Conservation (phyloP, 1,284 basidiomycete species). For the Ceratobasidium sp. region DNA sequence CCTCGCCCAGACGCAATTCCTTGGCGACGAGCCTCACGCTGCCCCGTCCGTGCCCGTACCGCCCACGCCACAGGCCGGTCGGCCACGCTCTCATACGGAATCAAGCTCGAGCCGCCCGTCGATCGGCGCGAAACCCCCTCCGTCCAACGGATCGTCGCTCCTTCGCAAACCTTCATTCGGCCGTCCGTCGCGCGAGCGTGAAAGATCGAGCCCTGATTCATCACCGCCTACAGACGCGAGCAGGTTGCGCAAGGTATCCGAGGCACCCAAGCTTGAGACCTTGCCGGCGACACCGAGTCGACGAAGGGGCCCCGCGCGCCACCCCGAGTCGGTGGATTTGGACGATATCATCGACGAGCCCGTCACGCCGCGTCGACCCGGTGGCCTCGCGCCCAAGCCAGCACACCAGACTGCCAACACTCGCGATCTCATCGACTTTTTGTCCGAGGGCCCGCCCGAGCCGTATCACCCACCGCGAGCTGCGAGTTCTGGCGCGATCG, state of each 20-base stretch:
- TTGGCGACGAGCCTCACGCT: slow-evolving; percentile 50
- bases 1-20: slow-evolving; percentile 53
- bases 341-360: slow-evolving; percentile 75
- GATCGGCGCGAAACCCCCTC: slow-evolving; percentile 8
- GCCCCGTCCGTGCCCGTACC: slow-evolving; percentile 14
- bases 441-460: slow-evolving; percentile 72
- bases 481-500: slow-evolving; percentile 26
- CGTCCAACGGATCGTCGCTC: slow-evolving; percentile 28
- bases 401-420: slow-evolving; percentile 57
- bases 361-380: slow-evolving; percentile 63
- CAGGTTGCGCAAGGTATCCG: slow-evolving; percentile 40
- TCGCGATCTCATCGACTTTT: slow-evolving; percentile 74
- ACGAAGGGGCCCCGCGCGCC: slow-evolving; percentile 62
- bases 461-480: slow-evolving; percentile 48
- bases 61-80: slow-evolving; percentile 43
- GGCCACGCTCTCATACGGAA: slow-evolving; percentile 52
- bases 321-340: slow-evolving; percentile 75
- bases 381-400: slow-evolving; percentile 53
- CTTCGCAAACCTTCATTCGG: slow-evolving; percentile 40
- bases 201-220: slow-evolving; percentile 22
- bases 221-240: slow-evolving; percentile 34
- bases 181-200: slow-evolving; percentile 30
- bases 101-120: slow-evolving; percentile 46
- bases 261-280: slow-evolving; percentile 38
- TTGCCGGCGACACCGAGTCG: slow-evolving; percentile 13